Conservation (phyloP, 176 grass and related monocot species). For the Panicum miliaceum region DNA sequence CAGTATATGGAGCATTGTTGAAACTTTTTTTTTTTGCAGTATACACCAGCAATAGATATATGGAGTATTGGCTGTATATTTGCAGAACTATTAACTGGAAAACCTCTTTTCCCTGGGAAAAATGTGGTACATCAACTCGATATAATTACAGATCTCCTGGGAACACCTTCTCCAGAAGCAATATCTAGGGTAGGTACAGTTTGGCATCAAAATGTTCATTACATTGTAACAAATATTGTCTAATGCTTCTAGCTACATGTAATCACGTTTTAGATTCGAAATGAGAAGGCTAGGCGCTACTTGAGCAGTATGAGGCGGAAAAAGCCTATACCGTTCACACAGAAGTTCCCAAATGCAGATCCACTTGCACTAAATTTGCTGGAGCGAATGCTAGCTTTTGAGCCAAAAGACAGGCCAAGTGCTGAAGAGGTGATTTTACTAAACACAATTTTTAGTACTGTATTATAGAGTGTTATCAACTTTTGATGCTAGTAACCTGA, state of each 20-base stretch:
- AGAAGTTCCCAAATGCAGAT: slow-evolving; percentile 88
- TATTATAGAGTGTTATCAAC: background rate
- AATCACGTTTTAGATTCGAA: slow-evolving; percentile 64
- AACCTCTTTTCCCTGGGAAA: slow-evolving; percentile 95
- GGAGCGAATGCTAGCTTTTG: slow-evolving; percentile 90
- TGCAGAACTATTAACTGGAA: slow-evolving; percentile 87
- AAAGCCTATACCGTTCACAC: slow-evolving; percentile 65
- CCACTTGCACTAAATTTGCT: slow-evolving; percentile 71
- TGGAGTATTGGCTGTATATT: slow-evolving; percentile 99
- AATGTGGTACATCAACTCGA: slow-evolving; percentile 97
- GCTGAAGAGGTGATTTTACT: slow-evolving; percentile 78
- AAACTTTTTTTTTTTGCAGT: slow-evolving; percentile 53
- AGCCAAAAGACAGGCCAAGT: slow-evolving; percentile 89
- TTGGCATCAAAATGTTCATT: slow-evolving; percentile 16
- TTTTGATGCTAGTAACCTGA: slow-evolving; percentile 33
- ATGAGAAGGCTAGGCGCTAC: slow-evolving; percentile 96
- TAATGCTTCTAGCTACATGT: slow-evolving; percentile 30
- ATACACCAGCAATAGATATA: slow-evolving; percentile 98
- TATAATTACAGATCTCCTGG: slow-evolving; percentile 94
- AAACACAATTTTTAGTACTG: background rate
- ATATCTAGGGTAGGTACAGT: slow-evolving; percentile 72
- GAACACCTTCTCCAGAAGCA: slow-evolving; percentile 83
- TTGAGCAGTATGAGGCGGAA: slow-evolving; percentile 91
- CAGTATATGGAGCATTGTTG: background rate
- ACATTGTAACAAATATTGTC: background rate